phyloP scores from a whole-genome alignment of 1,284 basidiomycete species.

The Naganishia cerealis region DNA sequence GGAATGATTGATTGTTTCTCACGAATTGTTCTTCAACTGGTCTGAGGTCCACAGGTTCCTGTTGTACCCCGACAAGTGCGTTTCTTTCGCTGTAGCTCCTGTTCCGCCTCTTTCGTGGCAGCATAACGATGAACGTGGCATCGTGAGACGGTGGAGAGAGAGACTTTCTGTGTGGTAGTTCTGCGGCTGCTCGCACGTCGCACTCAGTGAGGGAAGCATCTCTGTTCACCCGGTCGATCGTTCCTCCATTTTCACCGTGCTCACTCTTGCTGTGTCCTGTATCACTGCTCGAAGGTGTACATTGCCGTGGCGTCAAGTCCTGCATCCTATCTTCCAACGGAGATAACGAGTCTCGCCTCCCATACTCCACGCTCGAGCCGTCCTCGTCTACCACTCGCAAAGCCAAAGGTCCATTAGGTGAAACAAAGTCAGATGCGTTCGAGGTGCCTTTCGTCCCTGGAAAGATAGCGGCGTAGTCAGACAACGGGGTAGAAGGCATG shows the following conservation, averaged over 20 bases:
- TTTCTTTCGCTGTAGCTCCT: background rate
- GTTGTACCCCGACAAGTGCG: background rate
- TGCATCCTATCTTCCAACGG: background rate
- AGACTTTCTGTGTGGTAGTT: background rate
- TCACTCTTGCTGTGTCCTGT: background rate
- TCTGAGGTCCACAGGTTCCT: background rate
- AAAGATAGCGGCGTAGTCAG: slow-evolving; percentile 4
- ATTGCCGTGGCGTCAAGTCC: background rate
- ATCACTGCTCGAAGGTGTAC: background rate
- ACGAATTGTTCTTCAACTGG: background rate
- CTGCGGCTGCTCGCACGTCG: background rate
- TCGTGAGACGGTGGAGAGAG: background rate
- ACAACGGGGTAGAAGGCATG: slow-evolving; percentile 14
- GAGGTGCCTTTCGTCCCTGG: background rate
- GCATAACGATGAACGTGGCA: background rate
- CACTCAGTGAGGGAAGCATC: background rate
- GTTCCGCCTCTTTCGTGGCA: background rate
- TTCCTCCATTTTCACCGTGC: background rate
- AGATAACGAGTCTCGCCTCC: background rate
- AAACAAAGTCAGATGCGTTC: background rate
- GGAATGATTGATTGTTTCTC: background rate
- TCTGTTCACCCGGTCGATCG: background rate
- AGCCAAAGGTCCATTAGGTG: too few relatives aligned
- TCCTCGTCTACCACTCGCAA: background rate
- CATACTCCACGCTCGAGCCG: background rate